Percentiles rank a stretch among this genome's conserved stretches.
Conservation (phyloP, 768 basidiomycete genomes). For the Dacryopinax spathularia region DNA sequence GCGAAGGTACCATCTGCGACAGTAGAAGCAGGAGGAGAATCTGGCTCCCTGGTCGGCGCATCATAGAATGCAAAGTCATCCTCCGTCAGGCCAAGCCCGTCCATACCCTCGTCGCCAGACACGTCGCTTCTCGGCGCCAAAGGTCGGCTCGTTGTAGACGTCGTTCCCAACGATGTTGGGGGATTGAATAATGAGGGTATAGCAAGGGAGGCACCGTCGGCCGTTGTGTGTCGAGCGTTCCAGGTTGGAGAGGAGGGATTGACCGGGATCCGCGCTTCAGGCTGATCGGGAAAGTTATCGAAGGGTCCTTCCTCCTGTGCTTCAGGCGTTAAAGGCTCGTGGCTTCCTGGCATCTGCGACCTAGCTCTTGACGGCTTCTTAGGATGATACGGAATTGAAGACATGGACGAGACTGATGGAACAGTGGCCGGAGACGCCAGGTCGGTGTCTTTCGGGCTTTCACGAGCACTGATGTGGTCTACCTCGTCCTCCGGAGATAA, state of each 20-base stretch:
- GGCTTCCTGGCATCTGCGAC: not conserved
- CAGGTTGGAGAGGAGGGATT: not conserved
- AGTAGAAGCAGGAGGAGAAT: not conserved
- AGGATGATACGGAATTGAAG: not conserved
- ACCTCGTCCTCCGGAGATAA: not conserved
- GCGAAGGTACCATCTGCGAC: not conserved
- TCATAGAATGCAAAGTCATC: conserved; percentile 87
- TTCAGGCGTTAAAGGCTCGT: not conserved
- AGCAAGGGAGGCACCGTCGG: no score
- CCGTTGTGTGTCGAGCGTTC: no score
- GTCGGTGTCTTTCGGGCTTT: not conserved
- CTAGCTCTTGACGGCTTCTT: not conserved
- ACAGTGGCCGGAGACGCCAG: not conserved
- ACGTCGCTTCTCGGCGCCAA: not conserved
- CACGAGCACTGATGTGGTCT: not conserved
- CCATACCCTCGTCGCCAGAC: not conserved
- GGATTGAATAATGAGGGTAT: not conserved
- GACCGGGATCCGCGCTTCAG: no score
- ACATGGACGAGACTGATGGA: not conserved
- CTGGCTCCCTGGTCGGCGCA: conserved; percentile 14
- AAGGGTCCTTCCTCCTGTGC: not conserved
- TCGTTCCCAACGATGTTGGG: not conserved
- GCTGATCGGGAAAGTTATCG: no score
- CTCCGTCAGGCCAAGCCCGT: conserved; percentile 33
- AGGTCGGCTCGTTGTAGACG: not conserved